phyloP scores from a whole-genome alignment of 257 asterid genomes.

The Marsdenia floribunda region DNA sequence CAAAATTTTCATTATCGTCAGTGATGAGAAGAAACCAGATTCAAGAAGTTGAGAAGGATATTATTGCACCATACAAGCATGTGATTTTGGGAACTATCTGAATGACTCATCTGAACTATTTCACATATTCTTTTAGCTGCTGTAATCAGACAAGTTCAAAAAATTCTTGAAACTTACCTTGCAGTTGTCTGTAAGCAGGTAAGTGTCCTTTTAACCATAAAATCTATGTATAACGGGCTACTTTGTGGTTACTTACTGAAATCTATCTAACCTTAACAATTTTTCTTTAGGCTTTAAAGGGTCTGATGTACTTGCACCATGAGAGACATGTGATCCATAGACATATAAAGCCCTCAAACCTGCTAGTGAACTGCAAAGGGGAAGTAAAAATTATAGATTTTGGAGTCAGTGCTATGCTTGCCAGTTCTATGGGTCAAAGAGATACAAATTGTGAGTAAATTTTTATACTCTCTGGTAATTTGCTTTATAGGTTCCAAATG shows the following conservation, averaged over 20 bases:
- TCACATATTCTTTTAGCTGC: too few species aligned
- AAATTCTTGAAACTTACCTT: constrained; percentile 93
- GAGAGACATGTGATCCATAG: constrained; percentile 95
- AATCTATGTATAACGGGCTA: background rate
- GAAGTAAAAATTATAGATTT: constrained; percentile 95
- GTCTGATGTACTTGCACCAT: constrained; percentile 76
- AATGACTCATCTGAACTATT: constrained; percentile 58
- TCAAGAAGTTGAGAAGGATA: constrained; percentile 52
- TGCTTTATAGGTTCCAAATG: too few species aligned
- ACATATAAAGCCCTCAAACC: constrained; percentile 73
- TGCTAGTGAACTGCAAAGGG: constrained; percentile 87
- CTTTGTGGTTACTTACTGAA: background rate
- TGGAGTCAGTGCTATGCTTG: constrained; percentile 98
- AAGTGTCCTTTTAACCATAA: constrained; percentile 20
- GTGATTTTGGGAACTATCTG: constrained; percentile 42
- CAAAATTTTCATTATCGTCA: constrained; percentile 27
- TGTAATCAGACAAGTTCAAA: constrained; percentile 58
- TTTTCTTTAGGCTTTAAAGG: constrained; percentile 73
- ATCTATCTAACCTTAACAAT: background rate
- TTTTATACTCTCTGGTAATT: too few species aligned
- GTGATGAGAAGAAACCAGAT: constrained; percentile 16
- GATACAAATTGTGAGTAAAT: too few species aligned
- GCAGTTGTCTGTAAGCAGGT: constrained; percentile 96
- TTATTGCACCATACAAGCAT: constrained; percentile 90
- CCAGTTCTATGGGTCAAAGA: constrained; percentile 86